These are phyloP conservation scores for Claviceps africana DNA, from an alignment of 2,329 filamentous ascomycete genomes.

Conservation along the genomic window DNA sequence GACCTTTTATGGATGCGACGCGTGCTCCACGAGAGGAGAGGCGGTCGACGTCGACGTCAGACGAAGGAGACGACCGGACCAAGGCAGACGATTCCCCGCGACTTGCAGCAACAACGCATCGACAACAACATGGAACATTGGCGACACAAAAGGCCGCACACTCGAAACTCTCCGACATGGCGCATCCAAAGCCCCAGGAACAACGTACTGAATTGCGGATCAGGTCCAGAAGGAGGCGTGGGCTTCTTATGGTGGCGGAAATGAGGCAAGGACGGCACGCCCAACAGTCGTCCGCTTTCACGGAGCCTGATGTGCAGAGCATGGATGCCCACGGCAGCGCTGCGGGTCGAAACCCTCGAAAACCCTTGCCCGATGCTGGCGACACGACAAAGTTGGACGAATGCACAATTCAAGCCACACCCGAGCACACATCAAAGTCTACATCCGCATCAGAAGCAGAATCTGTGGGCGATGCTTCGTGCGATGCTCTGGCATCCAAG, in stretches of 20 bases:
- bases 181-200: slow-evolving; percentile 7
- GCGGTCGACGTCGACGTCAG: background rate
- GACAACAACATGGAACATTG: background rate
- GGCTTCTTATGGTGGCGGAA: slow-evolving; percentile 32
- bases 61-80: background rate
- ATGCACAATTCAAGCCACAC: background rate
- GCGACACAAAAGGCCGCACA: background rate
- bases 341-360: background rate
- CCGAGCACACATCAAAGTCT: background rate
- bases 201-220: slow-evolving; percentile 33
- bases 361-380: background rate
- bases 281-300: background rate
- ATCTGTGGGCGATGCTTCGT: background rate
- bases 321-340: background rate
- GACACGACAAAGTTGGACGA: background rate
- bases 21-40: background rate
- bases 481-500: background rate
- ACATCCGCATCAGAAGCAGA: background rate
- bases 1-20: background rate
- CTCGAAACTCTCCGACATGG: background rate
- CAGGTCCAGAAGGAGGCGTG: slow-evolving; percentile 31
- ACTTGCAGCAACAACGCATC: background rate
- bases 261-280: slow-evolving; percentile 8
- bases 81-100: background rate
- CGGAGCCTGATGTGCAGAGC: background rate